A percentile compares a stretch with the other conserved stretches of the same genome.
These are phyloP conservation scores for Erodium maritimum DNA, from an alignment of 345 rosid species.

Conservation along the genomic window DNA sequence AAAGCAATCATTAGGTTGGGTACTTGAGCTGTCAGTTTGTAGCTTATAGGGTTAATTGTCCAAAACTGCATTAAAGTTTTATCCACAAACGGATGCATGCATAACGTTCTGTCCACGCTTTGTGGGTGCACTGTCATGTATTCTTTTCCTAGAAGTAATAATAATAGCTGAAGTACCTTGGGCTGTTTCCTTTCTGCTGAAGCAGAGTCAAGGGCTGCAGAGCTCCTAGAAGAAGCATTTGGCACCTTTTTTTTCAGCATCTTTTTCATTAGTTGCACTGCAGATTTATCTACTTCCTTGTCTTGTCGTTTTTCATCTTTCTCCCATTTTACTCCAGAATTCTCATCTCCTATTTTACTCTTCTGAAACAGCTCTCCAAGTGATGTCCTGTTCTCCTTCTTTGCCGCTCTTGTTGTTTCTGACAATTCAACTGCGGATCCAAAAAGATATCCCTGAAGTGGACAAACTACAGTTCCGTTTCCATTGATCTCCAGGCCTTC, in stretches of 20 bases:
- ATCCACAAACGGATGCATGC: too few species aligned
- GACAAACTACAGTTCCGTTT: constrained; percentile 42
- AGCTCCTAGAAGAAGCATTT: constrained; percentile 34
- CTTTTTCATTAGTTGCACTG: constrained; percentile 45
- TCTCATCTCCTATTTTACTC: constrained; percentile 42
- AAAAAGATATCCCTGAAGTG: constrained; percentile 65
- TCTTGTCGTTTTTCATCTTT: constrained; percentile 40
- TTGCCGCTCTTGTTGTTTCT: constrained; percentile 43
- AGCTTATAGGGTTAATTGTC: too few species aligned
- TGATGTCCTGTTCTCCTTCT: constrained; percentile 63
- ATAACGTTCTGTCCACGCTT: too few species aligned
- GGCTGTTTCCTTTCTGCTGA: constrained; percentile 53
- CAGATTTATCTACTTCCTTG: constrained; percentile 50
- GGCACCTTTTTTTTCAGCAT: constrained; percentile 48
- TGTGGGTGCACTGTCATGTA: too few species aligned
- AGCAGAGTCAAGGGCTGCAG: constrained; percentile 28
- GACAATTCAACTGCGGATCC: constrained; percentile 58
- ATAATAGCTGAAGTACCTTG: constrained; percentile 30
- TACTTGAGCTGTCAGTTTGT: too few species aligned
- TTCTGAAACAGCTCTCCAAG: constrained; percentile 72
- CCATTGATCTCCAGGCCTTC: constrained; percentile 41
- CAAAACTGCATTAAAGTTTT: too few species aligned
- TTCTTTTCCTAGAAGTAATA: too few species aligned
- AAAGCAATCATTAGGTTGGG: too few species aligned
- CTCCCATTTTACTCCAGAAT: constrained; percentile 43